Conservation (phyloP, 2,329 filamentous ascomycete genomes). For the Sclerotinia trifoliorum region DNA sequence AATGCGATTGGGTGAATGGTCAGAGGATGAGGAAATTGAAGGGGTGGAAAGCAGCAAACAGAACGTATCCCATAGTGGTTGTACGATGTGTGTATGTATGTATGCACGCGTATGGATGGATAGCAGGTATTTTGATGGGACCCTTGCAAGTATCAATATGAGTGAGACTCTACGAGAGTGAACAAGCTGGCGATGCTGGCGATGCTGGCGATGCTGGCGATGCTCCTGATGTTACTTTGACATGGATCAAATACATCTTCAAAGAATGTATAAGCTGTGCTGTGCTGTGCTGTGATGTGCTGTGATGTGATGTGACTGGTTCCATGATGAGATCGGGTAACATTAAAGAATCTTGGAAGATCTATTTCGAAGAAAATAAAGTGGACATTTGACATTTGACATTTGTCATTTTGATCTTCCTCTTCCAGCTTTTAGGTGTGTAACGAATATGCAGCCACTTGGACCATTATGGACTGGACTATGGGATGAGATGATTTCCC, state of each 20-base stretch:
- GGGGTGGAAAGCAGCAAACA: background rate
- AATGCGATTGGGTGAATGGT: background rate
- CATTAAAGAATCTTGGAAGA: background rate
- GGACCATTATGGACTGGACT: too few species aligned
- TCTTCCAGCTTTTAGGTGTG: background rate
- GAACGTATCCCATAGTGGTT: background rate
- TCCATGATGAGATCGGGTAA: background rate
- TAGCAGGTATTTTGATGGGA: background rate
- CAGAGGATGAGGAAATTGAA: background rate
- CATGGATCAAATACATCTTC: too few species aligned
- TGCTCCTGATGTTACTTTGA: background rate
- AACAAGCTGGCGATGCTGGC: too few species aligned
- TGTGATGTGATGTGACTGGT: too few species aligned
- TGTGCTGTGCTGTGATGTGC: too few species aligned
- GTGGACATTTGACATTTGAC: background rate
- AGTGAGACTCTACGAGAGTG: background rate
- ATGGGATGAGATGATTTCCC: too few species aligned
- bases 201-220: too few species aligned
- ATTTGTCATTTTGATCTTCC: too few species aligned
- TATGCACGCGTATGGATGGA: too few species aligned
- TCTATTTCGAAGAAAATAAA: background rate
- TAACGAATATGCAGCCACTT: constrained; percentile 1
- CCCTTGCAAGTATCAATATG: background rate
- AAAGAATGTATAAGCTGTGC: too few species aligned
- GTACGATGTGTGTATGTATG: too few species aligned